phyloP scores from a whole-genome alignment of 176 grass and related monocot genomes.

The Alloteropsis semialata region DNA sequence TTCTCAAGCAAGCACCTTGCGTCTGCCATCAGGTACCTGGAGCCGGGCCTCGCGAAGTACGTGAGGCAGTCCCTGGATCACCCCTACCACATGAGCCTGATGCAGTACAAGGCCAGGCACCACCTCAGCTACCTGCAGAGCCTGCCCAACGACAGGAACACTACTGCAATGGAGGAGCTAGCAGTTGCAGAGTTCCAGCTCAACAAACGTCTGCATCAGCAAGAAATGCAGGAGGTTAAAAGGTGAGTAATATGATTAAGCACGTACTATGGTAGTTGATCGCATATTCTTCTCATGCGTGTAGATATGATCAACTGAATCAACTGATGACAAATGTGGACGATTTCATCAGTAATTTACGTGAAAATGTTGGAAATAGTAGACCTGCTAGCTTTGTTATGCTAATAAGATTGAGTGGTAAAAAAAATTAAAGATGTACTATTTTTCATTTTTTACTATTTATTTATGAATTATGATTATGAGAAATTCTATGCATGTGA shows the following conservation, averaged over 20 bases:
- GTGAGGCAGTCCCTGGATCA: slow-evolving; percentile 51
- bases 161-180: slow-evolving; percentile 36
- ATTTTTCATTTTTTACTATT: neutral
- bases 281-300: no score
- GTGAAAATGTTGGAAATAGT: no score
- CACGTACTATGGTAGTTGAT: no score
- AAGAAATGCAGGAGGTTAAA: slow-evolving; percentile 40
- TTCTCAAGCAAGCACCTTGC: slow-evolving; percentile 48
- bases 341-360: neutral
- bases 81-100: slow-evolving; percentile 59
- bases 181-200: slow-evolving; percentile 40
- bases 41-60: slow-evolving; percentile 21
- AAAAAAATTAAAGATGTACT: neutral
- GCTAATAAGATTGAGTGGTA: no score
- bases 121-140: slow-evolving; percentile 37
- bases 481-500: neutral
- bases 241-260: neutral
- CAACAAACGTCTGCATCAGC: slow-evolving; percentile 46
- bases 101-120: slow-evolving; percentile 54
- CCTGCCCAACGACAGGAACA: neutral
- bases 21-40: slow-evolving; percentile 1
- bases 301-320: no score
- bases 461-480: neutral
- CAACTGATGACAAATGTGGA: no score
- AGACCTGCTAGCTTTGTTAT: no score